phyloP scores from a whole-genome alignment of 495 filamentous ascomycete species.

The Daldinia grandis region DNA sequence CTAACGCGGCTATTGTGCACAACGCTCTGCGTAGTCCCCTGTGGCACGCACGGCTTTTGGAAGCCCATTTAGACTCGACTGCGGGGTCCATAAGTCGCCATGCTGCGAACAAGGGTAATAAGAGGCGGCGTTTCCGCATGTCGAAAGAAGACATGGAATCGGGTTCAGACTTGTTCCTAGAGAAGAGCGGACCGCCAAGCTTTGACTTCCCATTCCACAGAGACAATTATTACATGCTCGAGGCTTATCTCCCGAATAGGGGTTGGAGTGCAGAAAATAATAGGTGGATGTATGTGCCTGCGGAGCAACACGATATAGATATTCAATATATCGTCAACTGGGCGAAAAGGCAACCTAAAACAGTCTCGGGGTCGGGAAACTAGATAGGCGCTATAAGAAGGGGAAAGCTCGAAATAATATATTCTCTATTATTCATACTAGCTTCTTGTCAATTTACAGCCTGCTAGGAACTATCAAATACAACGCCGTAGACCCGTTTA shows the following conservation, averaged over 20 bases:
- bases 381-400: not conserved
- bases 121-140: conserved; percentile 57
- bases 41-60: conserved; percentile 59
- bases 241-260: conserved; percentile 58
- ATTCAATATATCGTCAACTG: conserved; percentile 40
- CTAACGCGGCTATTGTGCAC: conserved; percentile 51
- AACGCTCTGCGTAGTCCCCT: conserved; percentile 54
- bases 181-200: conserved; percentile 54
- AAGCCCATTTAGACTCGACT: conserved; percentile 60
- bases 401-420: not conserved
- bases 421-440: not conserved
- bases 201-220: conserved; percentile 60
- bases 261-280: conserved; percentile 51
- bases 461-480: too few relatives aligned
- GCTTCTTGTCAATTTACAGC: not conserved
- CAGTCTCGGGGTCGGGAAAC: not conserved
- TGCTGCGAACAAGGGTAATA: conserved; percentile 55
- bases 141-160: conserved; percentile 53
- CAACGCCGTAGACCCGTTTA: not conserved
- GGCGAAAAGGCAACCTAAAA: conserved; percentile 24
- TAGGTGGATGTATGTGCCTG: conserved; percentile 56
- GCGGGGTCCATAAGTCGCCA: conserved; percentile 60
- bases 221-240: conserved; percentile 64
- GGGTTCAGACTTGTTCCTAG: conserved; percentile 58
- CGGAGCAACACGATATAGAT: conserved; percentile 55